Base-by-base conservation (phyloP, 83 land plant species). In the Picea engelmannii region DNA sequence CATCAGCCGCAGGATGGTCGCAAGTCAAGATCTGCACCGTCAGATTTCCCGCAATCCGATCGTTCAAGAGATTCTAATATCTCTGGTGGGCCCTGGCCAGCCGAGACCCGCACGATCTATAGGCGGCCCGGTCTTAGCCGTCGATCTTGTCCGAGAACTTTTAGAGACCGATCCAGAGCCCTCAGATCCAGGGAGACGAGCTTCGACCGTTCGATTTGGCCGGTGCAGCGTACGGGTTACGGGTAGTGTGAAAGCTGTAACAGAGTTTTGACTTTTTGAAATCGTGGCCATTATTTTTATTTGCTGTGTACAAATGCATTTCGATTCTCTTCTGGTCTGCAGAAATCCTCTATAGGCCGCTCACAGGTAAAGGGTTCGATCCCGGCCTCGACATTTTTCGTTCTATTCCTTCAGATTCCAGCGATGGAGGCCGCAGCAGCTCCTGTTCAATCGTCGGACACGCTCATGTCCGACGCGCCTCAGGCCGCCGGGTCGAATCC, bases 381-480 rank as follows among this genome's bases (percentile, higher is more conserved):
- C 55, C 42, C 42, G 17, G 9, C 18, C 17, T 21, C 17, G 17
- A 20, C 40, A 78, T 17, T 18, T 27, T 23, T 11, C 42, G 18
- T 10, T 25, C 6, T 27, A 9, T 27, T 31, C 18, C 23, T 4
- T 20, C 21, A 27, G 9, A 31, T 78, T 25, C 24, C 23, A 58
- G 63, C 4, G 20, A 78, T 78, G 79, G 79, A 78, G 35, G 79
- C 79, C 10, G 64, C 79, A 58, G 38, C 79, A 60, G 62, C 79
- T 31, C 82, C 62, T 59, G 82, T 69, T 49, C 86, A 84, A 78
- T 62, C 84, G 25, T 1, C 88, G 11, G 91, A 86, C 79, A 73
- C 91, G 60, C 81, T 58, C 25, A 89, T 90, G 92, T 13, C 88
- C 52, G 92, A 90, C 24, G 92, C 90, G 69, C 76, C 42, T 42